Percentiles rank a stretch among this genome's conserved stretches.
phyloP scores from a whole-genome alignment of 306 rosid species.

The Sicyos baderoa region DNA sequence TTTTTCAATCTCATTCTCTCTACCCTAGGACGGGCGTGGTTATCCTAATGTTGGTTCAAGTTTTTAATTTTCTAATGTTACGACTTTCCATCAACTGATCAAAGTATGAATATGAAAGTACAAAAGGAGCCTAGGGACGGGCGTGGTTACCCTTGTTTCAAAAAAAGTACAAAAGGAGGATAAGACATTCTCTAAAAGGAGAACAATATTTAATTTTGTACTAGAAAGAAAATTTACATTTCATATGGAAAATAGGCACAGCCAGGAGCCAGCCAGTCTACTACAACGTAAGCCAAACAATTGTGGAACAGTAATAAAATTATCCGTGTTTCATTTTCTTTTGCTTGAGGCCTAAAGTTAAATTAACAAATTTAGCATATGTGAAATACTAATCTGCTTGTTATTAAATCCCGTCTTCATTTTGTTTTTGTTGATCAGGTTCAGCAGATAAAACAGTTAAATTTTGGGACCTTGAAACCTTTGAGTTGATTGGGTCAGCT shows the following conservation, averaged over 20 bases:
- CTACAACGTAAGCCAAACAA: neutral
- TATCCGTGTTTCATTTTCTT: neutral
- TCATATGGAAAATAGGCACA: neutral
- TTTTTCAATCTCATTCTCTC: neutral
- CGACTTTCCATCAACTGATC: neutral
- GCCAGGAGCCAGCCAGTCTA: neutral
- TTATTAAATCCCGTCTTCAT: neutral
- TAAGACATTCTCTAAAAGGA: neutral
- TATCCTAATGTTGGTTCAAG: no score
- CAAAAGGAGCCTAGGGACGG: no score
- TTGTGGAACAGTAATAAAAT: neutral
- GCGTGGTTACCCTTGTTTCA: no score
- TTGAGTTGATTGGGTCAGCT: constrained; percentile 97
- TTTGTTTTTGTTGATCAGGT: constrained; percentile 42
- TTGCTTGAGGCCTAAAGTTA: neutral
- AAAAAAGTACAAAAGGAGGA: neutral
- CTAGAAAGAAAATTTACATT: neutral
- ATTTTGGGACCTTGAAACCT: constrained; percentile 99
- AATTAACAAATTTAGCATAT: neutral
- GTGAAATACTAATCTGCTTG: constrained; percentile 7
- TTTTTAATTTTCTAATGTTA: neutral
- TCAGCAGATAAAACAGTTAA: constrained; percentile 94
- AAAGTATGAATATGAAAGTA: neutral
- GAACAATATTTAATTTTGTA: neutral
- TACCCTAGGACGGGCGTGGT: no score